These are phyloP conservation scores for Apostasia ramifera DNA, from an alignment of 106 monocot genomes.

Conservation along the genomic window DNA sequence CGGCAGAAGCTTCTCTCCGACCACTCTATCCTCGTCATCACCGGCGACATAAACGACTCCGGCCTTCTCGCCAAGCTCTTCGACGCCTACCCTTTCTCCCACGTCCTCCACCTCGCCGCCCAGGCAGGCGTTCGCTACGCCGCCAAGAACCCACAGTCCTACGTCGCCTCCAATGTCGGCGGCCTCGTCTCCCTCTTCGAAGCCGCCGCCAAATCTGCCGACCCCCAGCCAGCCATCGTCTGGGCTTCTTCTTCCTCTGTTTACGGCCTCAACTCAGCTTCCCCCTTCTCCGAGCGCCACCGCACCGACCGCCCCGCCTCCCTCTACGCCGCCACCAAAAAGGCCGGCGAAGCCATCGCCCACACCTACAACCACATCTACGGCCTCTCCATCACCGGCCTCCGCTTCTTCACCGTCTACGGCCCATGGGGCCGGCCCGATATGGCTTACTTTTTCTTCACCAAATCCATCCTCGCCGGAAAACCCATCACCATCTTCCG, in stretches of 20 bases:
- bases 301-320: conserved; percentile 61
- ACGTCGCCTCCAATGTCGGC: conserved; percentile 37
- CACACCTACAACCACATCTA: conserved; percentile 87
- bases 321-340: conserved; percentile 70
- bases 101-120: conserved; percentile 29
- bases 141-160: conserved; percentile 28
- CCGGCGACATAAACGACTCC: conserved; percentile 22
- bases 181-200: conserved; percentile 34
- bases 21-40: conserved; percentile 21
- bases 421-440: conserved; percentile 81
- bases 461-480: conserved; percentile 27
- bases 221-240: conserved; percentile 37
- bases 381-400: conserved; percentile 77
- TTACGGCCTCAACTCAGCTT: neutral
- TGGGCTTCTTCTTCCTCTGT: conserved; percentile 42
- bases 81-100: conserved; percentile 21
- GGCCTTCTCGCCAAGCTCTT: conserved; percentile 21
- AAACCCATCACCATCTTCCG: conserved; percentile 28
- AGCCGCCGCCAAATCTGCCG: conserved; percentile 16
- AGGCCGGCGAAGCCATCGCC: conserved; percentile 61
- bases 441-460: conserved; percentile 79
- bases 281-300: conserved; percentile 49
- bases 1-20: conserved; percentile 16
- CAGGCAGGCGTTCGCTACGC: conserved; percentile 23
- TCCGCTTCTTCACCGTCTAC: conserved; percentile 84